Conservation (phyloP, 129 eudicot genomes). For the Sambucus nigra region DNA sequence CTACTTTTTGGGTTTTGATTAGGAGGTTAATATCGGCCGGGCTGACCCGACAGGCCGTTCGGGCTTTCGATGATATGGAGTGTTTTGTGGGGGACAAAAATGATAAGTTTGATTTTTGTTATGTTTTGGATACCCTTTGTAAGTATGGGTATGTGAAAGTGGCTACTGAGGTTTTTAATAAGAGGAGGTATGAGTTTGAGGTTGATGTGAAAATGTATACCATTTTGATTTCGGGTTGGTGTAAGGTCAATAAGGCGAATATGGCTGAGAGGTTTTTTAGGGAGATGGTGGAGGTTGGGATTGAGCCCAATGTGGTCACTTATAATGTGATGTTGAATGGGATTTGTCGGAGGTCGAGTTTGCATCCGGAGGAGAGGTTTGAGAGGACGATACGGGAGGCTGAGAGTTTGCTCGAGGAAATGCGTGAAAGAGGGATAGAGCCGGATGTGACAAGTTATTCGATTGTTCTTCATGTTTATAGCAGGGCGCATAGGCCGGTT, state of each 20-base stretch:
- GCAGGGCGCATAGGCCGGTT: constrained; percentile 90
- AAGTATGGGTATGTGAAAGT: constrained; percentile 69
- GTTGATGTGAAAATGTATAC: constrained; percentile 55
- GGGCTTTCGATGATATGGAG: constrained; percentile 69
- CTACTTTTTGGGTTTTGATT: constrained; percentile 53
- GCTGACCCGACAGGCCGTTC: constrained; percentile 61
- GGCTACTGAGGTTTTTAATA: constrained; percentile 73
- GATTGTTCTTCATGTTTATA: constrained; percentile 79
- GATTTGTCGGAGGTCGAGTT: constrained; percentile 71
- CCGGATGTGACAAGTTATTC: constrained; percentile 95
- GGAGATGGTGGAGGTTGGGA: constrained; percentile 66
- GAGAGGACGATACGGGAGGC: constrained; percentile 54
- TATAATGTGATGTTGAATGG: constrained; percentile 83
- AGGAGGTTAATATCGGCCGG: constrained; percentile 76
- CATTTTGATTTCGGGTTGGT: constrained; percentile 65
- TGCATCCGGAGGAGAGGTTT: constrained; percentile 75
- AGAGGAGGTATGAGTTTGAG: constrained; percentile 36
- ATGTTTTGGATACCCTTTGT: constrained; percentile 71
- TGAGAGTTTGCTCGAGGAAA: constrained; percentile 60
- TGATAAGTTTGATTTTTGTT: constrained; percentile 20
- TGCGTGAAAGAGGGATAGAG: constrained; percentile 66
- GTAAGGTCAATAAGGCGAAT: constrained; percentile 32
- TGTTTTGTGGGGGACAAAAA: constrained; percentile 34
- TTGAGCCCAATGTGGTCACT: constrained; percentile 81
- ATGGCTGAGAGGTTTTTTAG: constrained; percentile 61